A percentile compares a stretch with the other conserved stretches of the same genome.
Conservation (phyloP, 257 asterid species). For the Coffea eugenioides region DNA sequence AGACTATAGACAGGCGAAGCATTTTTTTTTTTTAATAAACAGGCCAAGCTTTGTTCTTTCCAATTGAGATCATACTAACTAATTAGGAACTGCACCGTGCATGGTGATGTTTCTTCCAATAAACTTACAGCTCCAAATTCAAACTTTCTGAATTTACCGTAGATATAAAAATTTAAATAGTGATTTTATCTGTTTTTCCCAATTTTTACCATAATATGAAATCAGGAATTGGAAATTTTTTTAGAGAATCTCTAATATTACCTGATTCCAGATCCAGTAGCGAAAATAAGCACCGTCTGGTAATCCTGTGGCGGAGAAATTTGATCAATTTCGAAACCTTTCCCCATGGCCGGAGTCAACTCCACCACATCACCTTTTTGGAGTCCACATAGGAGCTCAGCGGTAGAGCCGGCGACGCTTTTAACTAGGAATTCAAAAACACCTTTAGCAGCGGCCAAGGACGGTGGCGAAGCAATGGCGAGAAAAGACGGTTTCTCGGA, state of each 20-base stretch:
- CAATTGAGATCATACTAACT: too few species aligned
- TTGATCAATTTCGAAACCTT: conserved; percentile 64
- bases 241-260: background rate
- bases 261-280: conserved; percentile 97
- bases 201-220: background rate
- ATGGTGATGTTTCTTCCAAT: background rate
- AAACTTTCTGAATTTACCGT: background rate
- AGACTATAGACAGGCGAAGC: too few species aligned
- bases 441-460: conserved; percentile 52
- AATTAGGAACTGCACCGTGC: too few species aligned
- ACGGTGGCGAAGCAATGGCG: conserved; percentile 88
- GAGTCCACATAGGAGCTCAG: conserved; percentile 71
- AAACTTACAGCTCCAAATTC: background rate
- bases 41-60: too few species aligned
- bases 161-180: background rate
- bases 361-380: conserved; percentile 79
- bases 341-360: conserved; percentile 68
- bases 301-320: conserved; percentile 65
- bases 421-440: conserved; percentile 78
- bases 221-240: background rate
- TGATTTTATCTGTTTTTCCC: too few species aligned
- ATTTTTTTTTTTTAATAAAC: too few species aligned
- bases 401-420: conserved; percentile 69
- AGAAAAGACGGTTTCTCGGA: conserved; percentile 56
- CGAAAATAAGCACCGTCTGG: conserved; percentile 79